phyloP scores from a whole-genome alignment of 2,329 filamentous ascomycete genomes.

The Lachnellula subtilissima region DNA sequence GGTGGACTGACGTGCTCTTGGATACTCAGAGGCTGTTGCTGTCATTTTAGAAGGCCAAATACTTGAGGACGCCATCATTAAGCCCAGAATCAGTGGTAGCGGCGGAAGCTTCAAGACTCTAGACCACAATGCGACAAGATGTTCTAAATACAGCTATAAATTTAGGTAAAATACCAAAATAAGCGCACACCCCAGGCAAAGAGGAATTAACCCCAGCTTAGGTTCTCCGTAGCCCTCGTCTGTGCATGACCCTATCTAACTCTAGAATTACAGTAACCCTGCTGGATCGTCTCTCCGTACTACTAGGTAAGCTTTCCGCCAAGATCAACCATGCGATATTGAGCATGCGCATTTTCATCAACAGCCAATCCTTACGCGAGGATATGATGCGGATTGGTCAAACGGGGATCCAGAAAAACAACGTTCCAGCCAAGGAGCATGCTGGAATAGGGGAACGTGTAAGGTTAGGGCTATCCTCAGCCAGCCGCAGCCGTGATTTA shows the following conservation, averaged over 20 bases:
- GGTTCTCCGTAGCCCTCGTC: neutral
- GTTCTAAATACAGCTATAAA: neutral
- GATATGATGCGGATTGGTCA: neutral
- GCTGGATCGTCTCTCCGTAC: neutral
- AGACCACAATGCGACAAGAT: neutral
- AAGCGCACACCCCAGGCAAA: neutral
- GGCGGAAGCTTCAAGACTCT: neutral
- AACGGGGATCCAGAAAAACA: too few species aligned
- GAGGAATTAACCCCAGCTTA: neutral
- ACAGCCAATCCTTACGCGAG: neutral
- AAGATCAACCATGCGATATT: too few species aligned
- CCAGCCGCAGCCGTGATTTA: neutral
- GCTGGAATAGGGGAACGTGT: too few species aligned
- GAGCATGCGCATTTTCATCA: too few species aligned
- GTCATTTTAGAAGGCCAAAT: too few species aligned
- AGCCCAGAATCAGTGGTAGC: neutral
- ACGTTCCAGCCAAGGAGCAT: too few species aligned
- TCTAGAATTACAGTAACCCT: neutral
- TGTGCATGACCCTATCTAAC: neutral
- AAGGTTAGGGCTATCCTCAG: neutral
- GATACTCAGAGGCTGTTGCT: too few species aligned
- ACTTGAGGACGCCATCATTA: too few species aligned
- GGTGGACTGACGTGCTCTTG: too few species aligned
- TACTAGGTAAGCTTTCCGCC: too few species aligned
- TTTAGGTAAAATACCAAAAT: neutral